A percentile compares a stretch with the other conserved stretches of the same genome.
phyloP scores from a whole-genome alignment of 371 early-diverging fungal species.

The Nematocida ausubeli region DNA sequence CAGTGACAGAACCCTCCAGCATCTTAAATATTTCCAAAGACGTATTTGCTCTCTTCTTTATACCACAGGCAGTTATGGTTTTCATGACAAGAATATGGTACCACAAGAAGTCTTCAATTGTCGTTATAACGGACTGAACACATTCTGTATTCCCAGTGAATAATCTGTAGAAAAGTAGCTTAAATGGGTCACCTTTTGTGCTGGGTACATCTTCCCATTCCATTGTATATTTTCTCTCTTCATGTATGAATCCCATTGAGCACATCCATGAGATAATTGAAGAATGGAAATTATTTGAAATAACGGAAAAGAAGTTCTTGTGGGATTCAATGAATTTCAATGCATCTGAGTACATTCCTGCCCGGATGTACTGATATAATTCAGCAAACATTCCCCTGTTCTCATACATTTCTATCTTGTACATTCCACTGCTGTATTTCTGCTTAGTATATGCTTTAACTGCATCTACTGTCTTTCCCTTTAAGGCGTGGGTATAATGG shows the following conservation, averaged over 20 bases:
- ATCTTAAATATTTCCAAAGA: slow-evolving; percentile 14
- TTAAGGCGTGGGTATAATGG: neutral
- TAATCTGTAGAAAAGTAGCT: slow-evolving; percentile 19
- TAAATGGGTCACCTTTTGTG: slow-evolving; percentile 32
- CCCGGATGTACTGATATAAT: slow-evolving; percentile 29
- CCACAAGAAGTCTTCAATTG: slow-evolving; percentile 57
- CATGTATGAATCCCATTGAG: neutral
- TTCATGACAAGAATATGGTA: slow-evolving; percentile 20
- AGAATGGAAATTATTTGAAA: slow-evolving; percentile 25
- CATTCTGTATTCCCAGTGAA: slow-evolving; percentile 4
- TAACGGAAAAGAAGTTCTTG: slow-evolving; percentile 30
- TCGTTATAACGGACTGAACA: neutral
- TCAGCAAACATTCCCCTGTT: slow-evolving; percentile 11
- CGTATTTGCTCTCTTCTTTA: neutral
- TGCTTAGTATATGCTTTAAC: neutral
- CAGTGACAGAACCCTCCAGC: neutral
- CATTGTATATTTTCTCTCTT: neutral
- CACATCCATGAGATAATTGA: slow-evolving; percentile 40
- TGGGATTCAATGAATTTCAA: slow-evolving; percentile 12
- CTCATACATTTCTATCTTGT: slow-evolving; percentile 28
- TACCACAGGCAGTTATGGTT: neutral
- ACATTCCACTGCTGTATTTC: slow-evolving; percentile 6
- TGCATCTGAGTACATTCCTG: slow-evolving; percentile 38
- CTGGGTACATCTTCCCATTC: slow-evolving; percentile 29
- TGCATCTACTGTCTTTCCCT: neutral